Evolutionary conservation across 208 protist species (phyloP), one percentile per base, ranked within the genome.

Genomic region (Crithidia fasciculata): DNA sequence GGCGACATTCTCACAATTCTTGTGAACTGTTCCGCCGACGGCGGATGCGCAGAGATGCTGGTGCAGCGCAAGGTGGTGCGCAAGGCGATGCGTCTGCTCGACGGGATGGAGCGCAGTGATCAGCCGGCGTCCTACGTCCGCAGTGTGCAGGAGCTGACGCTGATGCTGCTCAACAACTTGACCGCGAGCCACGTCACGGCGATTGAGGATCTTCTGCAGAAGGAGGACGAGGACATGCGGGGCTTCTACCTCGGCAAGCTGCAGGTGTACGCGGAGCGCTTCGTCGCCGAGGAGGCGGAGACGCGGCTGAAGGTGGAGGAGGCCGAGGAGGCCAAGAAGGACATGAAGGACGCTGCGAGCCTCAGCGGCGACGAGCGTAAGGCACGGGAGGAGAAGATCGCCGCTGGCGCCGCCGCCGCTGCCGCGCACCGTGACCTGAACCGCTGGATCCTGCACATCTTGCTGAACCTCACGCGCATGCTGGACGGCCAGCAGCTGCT

Each of bases 91-190:
- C 91, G 88, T 2, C 74, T 94, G 66, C 81, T 96, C 12, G 88
- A 94, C 70, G 83, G 78, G 28, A 71, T 95, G 45, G 83, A 91
- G 56, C 61, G 64, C 40, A 85, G 84, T 37, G 73, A 74, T 49
- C 68, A 74, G 60, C 50, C 76, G 13, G 64, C 75, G 39, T 41
- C 79, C 18, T 81, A 83, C 44, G 64, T 81, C 54, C 83, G 83
- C 43, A 76, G 77, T 12, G 45, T 94, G 40, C 70, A 92, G 81
- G 88, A 96, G 84, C 77, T 96, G 79, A 84, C 87, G 64, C 72
- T 96, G 41, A 96, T 96, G 83, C 81, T 96, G 47, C 80, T 96
- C 9, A 96, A 86, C 77, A 96, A 96, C 72, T 69, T 96, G 10
- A 96, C 89, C 4, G 79, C 89, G 5, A 90, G 80, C 39, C 89